Evolutionary conservation across 2,329 filamentous ascomycete genomes (phyloP).

Genomic region (Alternaria sp.): DNA sequence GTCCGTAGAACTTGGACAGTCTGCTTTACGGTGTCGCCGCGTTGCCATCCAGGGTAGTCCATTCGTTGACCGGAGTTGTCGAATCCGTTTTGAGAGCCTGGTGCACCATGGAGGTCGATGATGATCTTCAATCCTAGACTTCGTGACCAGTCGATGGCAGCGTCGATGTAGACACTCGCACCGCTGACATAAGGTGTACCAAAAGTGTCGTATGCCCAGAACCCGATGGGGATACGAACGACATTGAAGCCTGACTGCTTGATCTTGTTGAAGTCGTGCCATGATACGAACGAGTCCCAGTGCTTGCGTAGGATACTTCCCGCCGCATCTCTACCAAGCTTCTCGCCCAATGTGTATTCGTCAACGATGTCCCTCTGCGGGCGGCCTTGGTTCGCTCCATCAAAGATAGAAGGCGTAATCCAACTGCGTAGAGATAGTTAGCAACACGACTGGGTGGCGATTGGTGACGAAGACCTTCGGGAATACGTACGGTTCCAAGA

Average conservation of each 20-base stretch:
- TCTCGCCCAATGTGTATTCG: conserved; percentile 58
- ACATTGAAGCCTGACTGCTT: conserved; percentile 64
- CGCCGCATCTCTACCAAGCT: conserved; percentile 56
- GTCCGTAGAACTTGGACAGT: conserved; percentile 64
- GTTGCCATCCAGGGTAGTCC: conserved; percentile 53
- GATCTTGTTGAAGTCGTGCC: conserved; percentile 64
- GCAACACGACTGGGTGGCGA: background rate
- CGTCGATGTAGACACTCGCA: conserved; percentile 61
- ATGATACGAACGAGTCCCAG: conserved; percentile 60
- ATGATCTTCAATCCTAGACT: conserved; percentile 61
- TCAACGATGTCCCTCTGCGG: conserved; percentile 52
- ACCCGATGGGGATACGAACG: conserved; percentile 65
- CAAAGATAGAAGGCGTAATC: conserved; percentile 66
- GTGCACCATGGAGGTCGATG: conserved; percentile 65
- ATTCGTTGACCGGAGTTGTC: conserved; percentile 66
- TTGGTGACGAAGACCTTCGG: background rate
- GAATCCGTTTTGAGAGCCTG: conserved; percentile 66
- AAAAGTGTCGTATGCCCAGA: conserved; percentile 63
- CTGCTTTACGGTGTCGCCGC: conserved; percentile 56
- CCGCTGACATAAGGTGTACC: conserved; percentile 60
- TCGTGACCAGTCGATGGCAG: conserved; percentile 64
- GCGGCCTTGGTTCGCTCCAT: conserved; percentile 33
- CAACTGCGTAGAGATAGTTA: conserved; percentile 43
- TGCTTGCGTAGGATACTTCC: conserved; percentile 55
- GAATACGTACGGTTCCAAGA: conserved; percentile 52